Evolutionary conservation across 129 eudicot species (phyloP).

Genomic region (Escallonia herrerae): DNA sequence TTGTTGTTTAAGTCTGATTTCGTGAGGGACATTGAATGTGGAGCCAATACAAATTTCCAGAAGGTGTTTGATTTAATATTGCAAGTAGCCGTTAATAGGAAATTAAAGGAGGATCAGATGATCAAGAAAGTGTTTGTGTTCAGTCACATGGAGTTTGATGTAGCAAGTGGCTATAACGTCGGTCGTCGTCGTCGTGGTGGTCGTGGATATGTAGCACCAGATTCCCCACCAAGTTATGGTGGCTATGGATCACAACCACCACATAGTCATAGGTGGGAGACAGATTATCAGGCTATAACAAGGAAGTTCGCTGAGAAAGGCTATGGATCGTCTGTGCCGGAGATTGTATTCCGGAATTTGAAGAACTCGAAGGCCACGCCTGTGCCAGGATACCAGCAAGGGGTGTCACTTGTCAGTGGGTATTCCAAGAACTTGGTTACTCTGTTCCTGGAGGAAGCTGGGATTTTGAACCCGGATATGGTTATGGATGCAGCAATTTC

Average conservation of each 20-base stretch:
- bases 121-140: conserved; percentile 28
- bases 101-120: conserved; percentile 19
- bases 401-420: conserved; percentile 27
- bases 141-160: conserved; percentile 27
- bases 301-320: conserved; percentile 19
- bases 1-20: conserved; percentile 17
- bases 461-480: conserved; percentile 20
- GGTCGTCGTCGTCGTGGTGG: too few species aligned
- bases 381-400: conserved; percentile 6
- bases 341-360: conserved; percentile 35
- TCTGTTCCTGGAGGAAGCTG: conserved; percentile 21
- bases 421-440: conserved; percentile 26
- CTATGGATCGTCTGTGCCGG: conserved; percentile 20
- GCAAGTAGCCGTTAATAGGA: conserved; percentile 16
- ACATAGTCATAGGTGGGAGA: conserved; percentile 19
- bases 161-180: not conserved
- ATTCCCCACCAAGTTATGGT: too few species aligned
- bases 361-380: conserved; percentile 13
- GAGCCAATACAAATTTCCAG: conserved; percentile 23
- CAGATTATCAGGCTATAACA: conserved; percentile 19
- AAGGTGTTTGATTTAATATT: conserved; percentile 25
- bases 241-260: too few species aligned
- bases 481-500: conserved; percentile 27
- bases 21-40: conserved; percentile 16
- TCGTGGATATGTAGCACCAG: too few species aligned